Conservation (phyloP, 768 basidiomycete species). For the Coprinopsis marcescibilis region DNA sequence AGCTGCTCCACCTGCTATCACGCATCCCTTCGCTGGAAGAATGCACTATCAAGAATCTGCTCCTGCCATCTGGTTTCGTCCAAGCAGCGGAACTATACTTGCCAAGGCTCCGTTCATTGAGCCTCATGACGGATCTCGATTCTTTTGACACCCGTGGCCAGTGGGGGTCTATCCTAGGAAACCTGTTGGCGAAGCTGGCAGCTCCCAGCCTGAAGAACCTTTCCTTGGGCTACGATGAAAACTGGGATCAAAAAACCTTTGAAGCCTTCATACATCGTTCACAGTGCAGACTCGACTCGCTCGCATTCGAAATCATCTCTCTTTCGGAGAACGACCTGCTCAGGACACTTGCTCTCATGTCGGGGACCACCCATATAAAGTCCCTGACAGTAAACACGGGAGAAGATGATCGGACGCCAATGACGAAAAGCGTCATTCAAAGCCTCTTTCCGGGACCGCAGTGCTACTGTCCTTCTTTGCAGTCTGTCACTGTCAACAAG, state of each 20-base stretch:
- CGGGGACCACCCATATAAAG: not conserved
- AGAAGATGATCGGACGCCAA: not conserved
- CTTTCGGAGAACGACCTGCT: not conserved
- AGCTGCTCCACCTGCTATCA: not conserved
- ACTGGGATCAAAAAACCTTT: not conserved
- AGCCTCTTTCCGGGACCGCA: not conserved
- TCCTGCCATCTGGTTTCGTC: not conserved
- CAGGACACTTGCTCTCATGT: not conserved
- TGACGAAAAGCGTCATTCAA: not conserved
- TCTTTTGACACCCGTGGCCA: not conserved
- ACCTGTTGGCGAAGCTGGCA: not conserved
- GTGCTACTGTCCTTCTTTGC: not conserved
- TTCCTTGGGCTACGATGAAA: slow-evolving; percentile 1
- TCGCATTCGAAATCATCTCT: not conserved
- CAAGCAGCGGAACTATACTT: not conserved
- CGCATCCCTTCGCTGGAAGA: not conserved
- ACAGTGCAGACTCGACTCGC: not conserved
- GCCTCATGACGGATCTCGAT: not conserved
- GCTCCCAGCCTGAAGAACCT: not conserved
- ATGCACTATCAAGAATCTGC: not conserved
- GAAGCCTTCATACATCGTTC: not conserved
- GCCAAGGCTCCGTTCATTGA: not conserved
- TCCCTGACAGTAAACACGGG: not conserved
- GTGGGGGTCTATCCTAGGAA: not conserved
- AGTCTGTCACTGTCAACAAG: not conserved